phyloP scores from a whole-genome alignment of 805 yeast species.

The Lachancea fermentati region DNA sequence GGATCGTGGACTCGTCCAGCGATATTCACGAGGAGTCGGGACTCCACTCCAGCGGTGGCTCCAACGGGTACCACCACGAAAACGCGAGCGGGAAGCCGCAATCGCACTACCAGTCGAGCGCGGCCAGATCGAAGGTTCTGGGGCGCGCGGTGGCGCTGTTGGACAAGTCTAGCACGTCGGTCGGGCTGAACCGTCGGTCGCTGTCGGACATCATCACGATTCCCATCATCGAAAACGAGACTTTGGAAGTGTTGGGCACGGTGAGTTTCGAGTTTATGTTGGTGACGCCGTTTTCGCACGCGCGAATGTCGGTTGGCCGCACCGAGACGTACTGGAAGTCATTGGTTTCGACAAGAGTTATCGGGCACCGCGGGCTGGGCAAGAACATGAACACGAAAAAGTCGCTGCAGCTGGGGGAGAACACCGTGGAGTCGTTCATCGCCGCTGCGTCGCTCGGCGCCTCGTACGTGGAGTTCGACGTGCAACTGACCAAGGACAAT shows the following conservation, averaged over 20 bases:
- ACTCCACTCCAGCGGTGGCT: background rate
- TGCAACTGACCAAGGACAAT: slow-evolving; percentile 84
- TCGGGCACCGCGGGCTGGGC: slow-evolving; percentile 95
- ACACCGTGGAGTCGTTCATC: slow-evolving; percentile 89
- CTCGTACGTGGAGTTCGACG: slow-evolving; percentile 94
- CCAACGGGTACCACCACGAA: background rate
- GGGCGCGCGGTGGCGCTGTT: slow-evolving; percentile 84
- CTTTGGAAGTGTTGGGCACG: slow-evolving; percentile 71
- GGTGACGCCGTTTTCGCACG: slow-evolving; percentile 56
- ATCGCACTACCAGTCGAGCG: background rate
- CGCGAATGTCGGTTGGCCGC: slow-evolving; percentile 18
- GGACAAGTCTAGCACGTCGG: slow-evolving; percentile 53
- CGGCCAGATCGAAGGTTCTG: slow-evolving; percentile 22
- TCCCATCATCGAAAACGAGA: slow-evolving; percentile 69
- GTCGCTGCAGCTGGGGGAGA: slow-evolving; percentile 89
- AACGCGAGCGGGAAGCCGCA: background rate
- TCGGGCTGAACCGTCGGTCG: slow-evolving; percentile 63
- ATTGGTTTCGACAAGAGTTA: slow-evolving; percentile 79
- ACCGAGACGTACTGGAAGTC: slow-evolving; percentile 85
- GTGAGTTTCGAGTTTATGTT: slow-evolving; percentile 69
- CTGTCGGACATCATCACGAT: slow-evolving; percentile 59
- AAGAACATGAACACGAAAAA: slow-evolving; percentile 67
- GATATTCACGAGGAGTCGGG: background rate
- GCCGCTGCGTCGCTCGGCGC: slow-evolving; percentile 97
- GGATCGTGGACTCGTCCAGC: slow-evolving; percentile 1